phyloP scores from a whole-genome alignment of 306 rosid genomes.

The Cicer chorassanicum region DNA sequence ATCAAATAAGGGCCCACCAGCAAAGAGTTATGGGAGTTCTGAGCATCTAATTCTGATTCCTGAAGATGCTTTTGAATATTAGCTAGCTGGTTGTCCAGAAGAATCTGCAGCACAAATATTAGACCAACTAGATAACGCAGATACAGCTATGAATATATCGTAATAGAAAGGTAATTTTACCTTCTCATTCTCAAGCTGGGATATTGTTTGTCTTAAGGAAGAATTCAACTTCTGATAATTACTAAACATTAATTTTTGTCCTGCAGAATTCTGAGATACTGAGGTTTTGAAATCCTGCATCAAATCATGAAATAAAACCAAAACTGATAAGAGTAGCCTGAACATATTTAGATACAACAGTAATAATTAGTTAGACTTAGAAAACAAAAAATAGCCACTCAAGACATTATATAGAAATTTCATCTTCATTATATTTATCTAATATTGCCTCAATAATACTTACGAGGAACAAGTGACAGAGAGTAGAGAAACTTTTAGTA shows the following conservation, averaged over 20 bases:
- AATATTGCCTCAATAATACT: conserved; percentile 51
- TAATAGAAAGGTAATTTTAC: conserved; percentile 45
- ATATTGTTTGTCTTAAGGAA: conserved; percentile 61
- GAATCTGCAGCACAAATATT: conserved; percentile 57
- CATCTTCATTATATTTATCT: conserved; percentile 11
- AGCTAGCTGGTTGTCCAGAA: conserved; percentile 57
- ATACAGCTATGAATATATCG: conserved; percentile 24
- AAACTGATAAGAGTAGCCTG: conserved; percentile 5
- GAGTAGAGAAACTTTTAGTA: conserved; percentile 57
- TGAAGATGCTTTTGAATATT: conserved; percentile 71
- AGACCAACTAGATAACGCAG: conserved; percentile 38
- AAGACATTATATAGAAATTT: conserved; percentile 16
- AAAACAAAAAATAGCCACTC: conserved; percentile 30
- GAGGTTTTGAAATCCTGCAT: conserved; percentile 70
- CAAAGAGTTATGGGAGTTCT: conserved; percentile 58
- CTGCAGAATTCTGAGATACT: conserved; percentile 49
- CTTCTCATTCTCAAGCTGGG: conserved; percentile 74
- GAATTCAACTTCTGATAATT: conserved; percentile 59
- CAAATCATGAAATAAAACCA: conserved; percentile 35
- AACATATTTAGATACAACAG: conserved; percentile 25
- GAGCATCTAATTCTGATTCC: conserved; percentile 56
- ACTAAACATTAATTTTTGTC: conserved; percentile 53
- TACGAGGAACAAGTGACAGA: conserved; percentile 63
- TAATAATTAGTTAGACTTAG: conserved; percentile 9
- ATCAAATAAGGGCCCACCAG: conserved; percentile 54